Evolutionary conservation across 768 basidiomycete genomes (phyloP), one percentile per base, ranked within the genome.

Genomic region (Trametes gibbosa): DNA sequence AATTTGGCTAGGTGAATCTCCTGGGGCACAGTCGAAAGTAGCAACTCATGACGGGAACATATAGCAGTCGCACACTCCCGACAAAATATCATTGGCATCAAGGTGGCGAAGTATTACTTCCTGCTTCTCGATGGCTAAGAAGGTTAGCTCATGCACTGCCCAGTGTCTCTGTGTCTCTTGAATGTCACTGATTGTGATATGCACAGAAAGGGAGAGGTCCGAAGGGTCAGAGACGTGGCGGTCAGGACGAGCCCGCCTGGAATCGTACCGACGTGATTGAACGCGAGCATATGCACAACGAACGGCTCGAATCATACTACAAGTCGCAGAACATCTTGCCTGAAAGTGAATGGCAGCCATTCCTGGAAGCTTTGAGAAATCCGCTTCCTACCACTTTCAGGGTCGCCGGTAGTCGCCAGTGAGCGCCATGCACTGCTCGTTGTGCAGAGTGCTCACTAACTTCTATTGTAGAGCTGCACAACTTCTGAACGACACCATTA

Each of bases 311-410:
- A 50, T 73, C 75, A 7, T 92, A 92, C 70, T 92, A 92, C 74
- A 79, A 81, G 67, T 80, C 84, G 0, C 95, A 97, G 72, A 78
- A 81, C 14, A 84, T 96, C 45, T 74, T 97, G 4, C 75, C 84
- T 0, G 84, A 87, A 0, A 81, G 84, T 1, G 92, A 98, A 70
- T 98, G 93, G 92, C 80, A 85, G 0, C 48, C 63, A 0, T 89
- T 98, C 59, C 73, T 94, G 63, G 79, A 82, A 5, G 71, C 81
- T 0, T 70, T 96, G 56, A 80, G 83, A 42, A 76, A 76, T 25
- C 90, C 91, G 37, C 76, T 98, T 40, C 97, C 97, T 3, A 96
- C 93, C 0, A 97, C 95, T 0, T 99, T 99, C 72, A 81, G 97
- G 40, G 86, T 99, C 17, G 87, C 94, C 0, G 92, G 94, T 0